phyloP scores from a whole-genome alignment of 2,329 filamentous ascomycete genomes.

The Neospermospora avenae region DNA sequence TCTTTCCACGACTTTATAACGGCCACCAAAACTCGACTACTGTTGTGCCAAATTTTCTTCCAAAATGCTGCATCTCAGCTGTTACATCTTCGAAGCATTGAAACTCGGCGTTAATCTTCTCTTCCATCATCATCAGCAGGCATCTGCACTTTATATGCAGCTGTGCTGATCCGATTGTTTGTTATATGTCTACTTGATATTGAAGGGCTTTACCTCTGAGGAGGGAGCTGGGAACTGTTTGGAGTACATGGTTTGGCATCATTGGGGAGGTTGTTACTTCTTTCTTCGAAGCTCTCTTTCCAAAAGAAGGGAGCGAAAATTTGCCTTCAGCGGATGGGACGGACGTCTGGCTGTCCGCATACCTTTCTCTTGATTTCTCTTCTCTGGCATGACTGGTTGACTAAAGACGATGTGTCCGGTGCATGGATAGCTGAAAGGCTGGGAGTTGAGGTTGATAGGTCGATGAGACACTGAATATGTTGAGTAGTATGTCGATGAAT shows the following conservation, averaged over 20 bases:
- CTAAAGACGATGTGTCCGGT: too few relatives aligned
- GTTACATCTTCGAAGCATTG: slow-evolving; percentile 23
- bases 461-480: neutral
- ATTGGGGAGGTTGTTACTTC: slow-evolving; percentile 11
- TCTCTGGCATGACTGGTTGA: neutral
- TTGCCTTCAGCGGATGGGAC: neutral
- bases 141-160: slow-evolving; percentile 23
- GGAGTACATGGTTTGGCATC: slow-evolving; percentile 31
- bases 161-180: slow-evolving; percentile 22
- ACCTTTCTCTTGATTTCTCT: neutral
- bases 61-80: slow-evolving; percentile 17
- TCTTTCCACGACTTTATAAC: slow-evolving; percentile 21
- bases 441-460: neutral
- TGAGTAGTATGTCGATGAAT: neutral
- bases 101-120: slow-evolving; percentile 27
- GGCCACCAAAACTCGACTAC: slow-evolving; percentile 20
- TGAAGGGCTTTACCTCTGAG: slow-evolving; percentile 15
- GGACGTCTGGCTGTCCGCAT: neutral
- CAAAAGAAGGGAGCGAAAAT: neutral
- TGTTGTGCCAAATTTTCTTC: slow-evolving; percentile 17
- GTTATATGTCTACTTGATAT: slow-evolving; percentile 27
- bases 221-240: slow-evolving; percentile 26
- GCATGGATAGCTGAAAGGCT: neutral
- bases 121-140: slow-evolving; percentile 16
- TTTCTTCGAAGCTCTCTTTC: slow-evolving; percentile 1